Evolutionary conservation across 1,139 yeast genomes (phyloP), one percentile per base, ranked within the genome.

Genomic region (Saccharomycopsis hybrid): DNA sequence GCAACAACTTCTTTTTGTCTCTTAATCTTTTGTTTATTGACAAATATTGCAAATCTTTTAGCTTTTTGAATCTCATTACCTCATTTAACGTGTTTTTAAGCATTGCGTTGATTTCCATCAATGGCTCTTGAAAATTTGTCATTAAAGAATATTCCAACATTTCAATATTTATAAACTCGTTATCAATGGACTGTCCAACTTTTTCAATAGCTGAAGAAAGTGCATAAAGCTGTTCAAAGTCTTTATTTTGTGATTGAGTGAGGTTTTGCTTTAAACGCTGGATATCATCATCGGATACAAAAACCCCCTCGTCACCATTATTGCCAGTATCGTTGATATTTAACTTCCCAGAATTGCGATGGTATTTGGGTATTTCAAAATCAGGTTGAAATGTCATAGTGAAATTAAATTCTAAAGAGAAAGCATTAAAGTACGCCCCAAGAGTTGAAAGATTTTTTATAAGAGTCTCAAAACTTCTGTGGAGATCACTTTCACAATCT

Each of bases 341-440:
- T 61, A 36, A 60, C 58, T 42, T 39, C 5, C 46, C 32, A 28
- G 45, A 13, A 2, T 33, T 44, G 24, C 52, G 24, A 8, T 42
- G 44, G 11, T 31, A 5, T 2, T 33, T 25, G 5, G 53, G 51
- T 9, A 47, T 38, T 18, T 51, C 38, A 35, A 49, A 52, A 9
- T 52, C 55, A 7, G 54, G 54, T 41, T 53, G 53, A 30, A 53
- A 53, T 4, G 54, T 51, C 56, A 53, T 53, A 2, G 56, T 44
- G 35, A 51, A 44, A 39, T 47, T 54, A 48, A 66, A 66, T 45
- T 61, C 53, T 37, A 67, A 62, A 29, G 65, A 61, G 47, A 63
- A 65, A 31, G 62, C 62, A 48, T 66, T 66, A 50, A 64, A 61
- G 50, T 62, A 60, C 3, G 66, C 69, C 24, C 70, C 70, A n/a